Evolutionary conservation across 345 rosid species (phyloP).

Genomic region (Cochlearia excelsa): DNA sequence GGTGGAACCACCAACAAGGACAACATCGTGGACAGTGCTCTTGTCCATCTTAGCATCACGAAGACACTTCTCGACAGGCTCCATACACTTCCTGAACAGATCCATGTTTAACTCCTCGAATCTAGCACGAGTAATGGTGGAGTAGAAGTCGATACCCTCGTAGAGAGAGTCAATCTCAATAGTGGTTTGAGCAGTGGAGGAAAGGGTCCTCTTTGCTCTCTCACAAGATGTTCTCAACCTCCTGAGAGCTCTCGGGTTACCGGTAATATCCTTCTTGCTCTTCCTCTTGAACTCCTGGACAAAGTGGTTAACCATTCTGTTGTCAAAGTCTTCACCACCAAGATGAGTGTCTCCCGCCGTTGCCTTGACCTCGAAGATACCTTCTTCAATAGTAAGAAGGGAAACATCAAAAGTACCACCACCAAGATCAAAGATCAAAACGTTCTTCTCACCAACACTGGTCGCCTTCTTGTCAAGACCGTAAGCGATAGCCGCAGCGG

Average conservation of each 20-base stretch:
- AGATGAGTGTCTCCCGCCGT: constrained; percentile 71
- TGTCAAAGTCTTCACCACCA: constrained; percentile 69
- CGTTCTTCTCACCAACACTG: constrained; percentile 36
- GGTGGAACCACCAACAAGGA: constrained; percentile 15
- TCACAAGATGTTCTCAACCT: constrained; percentile 46
- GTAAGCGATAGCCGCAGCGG: constrained; percentile 37
- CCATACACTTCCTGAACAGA: constrained; percentile 20
- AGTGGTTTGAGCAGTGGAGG: constrained; percentile 43
- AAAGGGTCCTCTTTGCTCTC: constrained; percentile 57
- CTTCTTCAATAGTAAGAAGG: constrained; percentile 56
- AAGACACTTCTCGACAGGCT: constrained; percentile 20
- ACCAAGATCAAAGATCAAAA: constrained; percentile 52
- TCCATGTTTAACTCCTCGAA: constrained; percentile 17
- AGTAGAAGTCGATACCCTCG: constrained; percentile 15
- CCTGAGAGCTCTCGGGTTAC: constrained; percentile 57
- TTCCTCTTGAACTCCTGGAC: constrained; percentile 63
- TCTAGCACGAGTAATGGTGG: constrained; percentile 9
- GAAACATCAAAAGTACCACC: constrained; percentile 71
- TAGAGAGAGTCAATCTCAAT: constrained; percentile 24
- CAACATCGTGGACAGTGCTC: constrained; percentile 6
- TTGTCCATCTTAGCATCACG: constrained; percentile 20
- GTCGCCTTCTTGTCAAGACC: constrained; percentile 39
- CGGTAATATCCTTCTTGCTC: constrained; percentile 57
- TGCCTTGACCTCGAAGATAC: constrained; percentile 61
- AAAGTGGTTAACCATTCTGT: constrained; percentile 60